Evolutionary conservation across 495 filamentous ascomycete species (phyloP), one percentile per base, ranked within the genome.

Genomic region (Cryomyces minteri): DNA sequence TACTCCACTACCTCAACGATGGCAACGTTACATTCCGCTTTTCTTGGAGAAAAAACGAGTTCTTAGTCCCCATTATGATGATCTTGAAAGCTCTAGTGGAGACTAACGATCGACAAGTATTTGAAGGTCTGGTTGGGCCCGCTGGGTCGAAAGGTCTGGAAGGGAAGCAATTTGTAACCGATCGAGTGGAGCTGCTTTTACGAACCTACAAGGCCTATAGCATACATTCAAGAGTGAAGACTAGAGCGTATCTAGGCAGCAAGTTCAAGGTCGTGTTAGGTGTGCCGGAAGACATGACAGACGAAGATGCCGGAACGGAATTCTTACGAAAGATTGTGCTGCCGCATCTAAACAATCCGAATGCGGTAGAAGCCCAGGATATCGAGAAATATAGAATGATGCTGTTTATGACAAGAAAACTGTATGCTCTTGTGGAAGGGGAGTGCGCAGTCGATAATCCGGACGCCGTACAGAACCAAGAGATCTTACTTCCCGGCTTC

Each of bases 41-140:
- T 63, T 94, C 88, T 1, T 98, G 90, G 90, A 72, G 88, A 50
- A 98, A 98, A 69, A 84, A 84, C 51, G 90, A 96, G 64, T 98
- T 82, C 57, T 71, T 95, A 25, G 72, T 98, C 10, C 90, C 90
- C 12, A 82, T 85, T 48, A 79, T 94, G 73, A 95, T 98, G 90
- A 74, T 95, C 10, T 62, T 98, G 49, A 96, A 95, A 66, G 90
- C 90, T 3, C 71, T 98, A 39, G 73, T 87, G 14, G 88, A 98
- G 61, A 96, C 90, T 8, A 96, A 94, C 53, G 90, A 98, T 52
- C 76, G 85, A 43, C 87, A 94, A 56, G 88, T 98, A 41, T 98
- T 88, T 52, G 88, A 98, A 61, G 80, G 76, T 12, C 65, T 96
- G 32, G 79, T 94, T 14, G 86, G 85, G 39, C 62, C 68, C 25